Conservation (phyloP, 441 rosid species). For the Croton laevigatus region DNA sequence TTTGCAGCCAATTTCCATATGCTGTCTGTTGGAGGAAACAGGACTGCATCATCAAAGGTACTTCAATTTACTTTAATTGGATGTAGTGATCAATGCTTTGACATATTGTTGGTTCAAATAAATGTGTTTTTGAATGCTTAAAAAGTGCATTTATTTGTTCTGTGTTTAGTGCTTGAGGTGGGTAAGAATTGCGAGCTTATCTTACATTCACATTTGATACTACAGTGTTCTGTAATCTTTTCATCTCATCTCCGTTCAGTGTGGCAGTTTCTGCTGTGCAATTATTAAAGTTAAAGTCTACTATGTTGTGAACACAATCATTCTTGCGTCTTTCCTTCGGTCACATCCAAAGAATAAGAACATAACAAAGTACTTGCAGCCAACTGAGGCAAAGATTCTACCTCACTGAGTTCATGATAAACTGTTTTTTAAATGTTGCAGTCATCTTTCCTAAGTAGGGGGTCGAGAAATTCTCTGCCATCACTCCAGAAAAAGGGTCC, state of each 20-base stretch:
- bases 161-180: background rate
- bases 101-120: background rate
- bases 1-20: conserved; percentile 53
- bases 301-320: background rate
- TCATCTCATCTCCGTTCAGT: background rate
- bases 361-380: background rate
- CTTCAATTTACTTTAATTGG: conserved; percentile 22
- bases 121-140: background rate
- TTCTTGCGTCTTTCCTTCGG: background rate
- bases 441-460: conserved; percentile 77
- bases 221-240: background rate
- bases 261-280: background rate
- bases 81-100: background rate
- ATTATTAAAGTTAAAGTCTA: background rate
- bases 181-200: background rate
- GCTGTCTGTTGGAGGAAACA: conserved; percentile 45
- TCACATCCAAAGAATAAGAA: background rate
- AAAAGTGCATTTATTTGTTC: background rate
- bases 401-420: conserved; percentile 1
- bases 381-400: background rate
- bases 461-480: conserved; percentile 47
- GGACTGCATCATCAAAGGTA: conserved; percentile 59
- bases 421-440: conserved; percentile 38
- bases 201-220: background rate
- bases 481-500: conserved; percentile 58